Evolutionary conservation across 495 filamentous ascomycete species (phyloP), one percentile per base, ranked within the genome.

Genomic region (Penicillium steckii): DNA sequence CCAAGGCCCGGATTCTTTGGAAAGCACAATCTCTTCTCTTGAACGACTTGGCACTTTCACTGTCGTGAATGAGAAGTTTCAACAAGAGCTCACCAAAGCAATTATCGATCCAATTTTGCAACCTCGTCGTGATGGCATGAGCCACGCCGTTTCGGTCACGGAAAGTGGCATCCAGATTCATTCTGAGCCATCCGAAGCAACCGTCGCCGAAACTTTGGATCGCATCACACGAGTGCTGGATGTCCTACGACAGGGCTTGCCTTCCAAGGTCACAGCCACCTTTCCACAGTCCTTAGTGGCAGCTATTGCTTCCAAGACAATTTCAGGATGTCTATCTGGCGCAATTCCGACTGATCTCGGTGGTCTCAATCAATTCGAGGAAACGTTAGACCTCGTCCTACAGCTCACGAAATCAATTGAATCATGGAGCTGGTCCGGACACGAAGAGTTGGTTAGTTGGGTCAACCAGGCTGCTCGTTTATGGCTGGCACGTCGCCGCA

Each of bases 401-500:
- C 62, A 76, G 7, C 89, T 97, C 56, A 85, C 84, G 29, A 67
- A 72, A 8, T 75, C 67, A 3, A 67, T 97, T 10, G 80, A 85
- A 38, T 67, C 69, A 1, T 71, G 87, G 10, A 76, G 80, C 0
- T 91, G 89, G 82, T 77, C 78, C 22, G 88, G 88, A 17, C 78
- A 87, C 19, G 78, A 83, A 50, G 80, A 84, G 17, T 67, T 97
- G 47, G 74, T 82, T 8, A 85, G 89, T 33, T 98, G 94, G 94
- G 83, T 87, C 0, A 82, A 86, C 25, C 82, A 84, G 43, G 87
- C 86, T 6, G 87, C 93, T 4, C 80, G 81, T 19, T 79, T 91
- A 10, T 98, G 94, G 94, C 76, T 97, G 18, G 80, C 83, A n/a
- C 91, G 88, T 63, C 85, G 89, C 50, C 85, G 85, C 50, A 90